Percentiles rank a stretch among this genome's conserved stretches.
Evolutionary conservation across 1,139 yeast genomes (phyloP).

Genomic region (Geotrichum fermentans): DNA sequence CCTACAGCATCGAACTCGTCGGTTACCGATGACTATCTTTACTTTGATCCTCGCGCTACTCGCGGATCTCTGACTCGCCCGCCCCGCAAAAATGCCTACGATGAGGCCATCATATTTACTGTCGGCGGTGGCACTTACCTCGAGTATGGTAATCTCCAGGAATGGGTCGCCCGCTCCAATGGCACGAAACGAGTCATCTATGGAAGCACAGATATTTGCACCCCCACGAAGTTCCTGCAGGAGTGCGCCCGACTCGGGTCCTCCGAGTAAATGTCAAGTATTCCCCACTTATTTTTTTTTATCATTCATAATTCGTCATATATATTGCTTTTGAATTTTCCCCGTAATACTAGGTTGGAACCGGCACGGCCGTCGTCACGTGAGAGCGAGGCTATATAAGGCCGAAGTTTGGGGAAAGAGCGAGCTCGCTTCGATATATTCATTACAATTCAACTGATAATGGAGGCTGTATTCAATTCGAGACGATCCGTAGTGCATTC

Average conservation of each 20-base stretch:
- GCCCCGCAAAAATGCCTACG: constrained; percentile 77
- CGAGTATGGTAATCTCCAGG: constrained; percentile 90
- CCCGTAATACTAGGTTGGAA: too few species aligned
- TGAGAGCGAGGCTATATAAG: too few species aligned
- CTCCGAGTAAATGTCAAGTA: background rate
- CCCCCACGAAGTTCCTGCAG: constrained; percentile 68
- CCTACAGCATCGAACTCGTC: constrained; percentile 49
- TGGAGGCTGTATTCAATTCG: constrained; percentile 43
- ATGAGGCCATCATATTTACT: constrained; percentile 79
- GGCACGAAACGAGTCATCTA: constrained; percentile 55
- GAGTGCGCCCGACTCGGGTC: constrained; percentile 63
- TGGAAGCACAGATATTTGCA: constrained; percentile 78
- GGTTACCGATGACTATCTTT: constrained; percentile 78
- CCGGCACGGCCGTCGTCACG: too few species aligned
- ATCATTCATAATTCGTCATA: too few species aligned
- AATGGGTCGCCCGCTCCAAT: constrained; percentile 58
- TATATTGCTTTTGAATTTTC: background rate
- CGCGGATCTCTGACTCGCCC: constrained; percentile 88
- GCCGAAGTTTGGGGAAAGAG: too few species aligned
- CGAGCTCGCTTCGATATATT: too few species aligned
- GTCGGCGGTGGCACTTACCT: constrained; percentile 96
- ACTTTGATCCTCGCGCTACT: constrained; percentile 78
- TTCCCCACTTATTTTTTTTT: background rate
- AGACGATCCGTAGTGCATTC: constrained; percentile 77
- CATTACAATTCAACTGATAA: too few species aligned